Conservation (phyloP, 805 yeast genomes). For the Wickerhamomyces bovis region DNA sequence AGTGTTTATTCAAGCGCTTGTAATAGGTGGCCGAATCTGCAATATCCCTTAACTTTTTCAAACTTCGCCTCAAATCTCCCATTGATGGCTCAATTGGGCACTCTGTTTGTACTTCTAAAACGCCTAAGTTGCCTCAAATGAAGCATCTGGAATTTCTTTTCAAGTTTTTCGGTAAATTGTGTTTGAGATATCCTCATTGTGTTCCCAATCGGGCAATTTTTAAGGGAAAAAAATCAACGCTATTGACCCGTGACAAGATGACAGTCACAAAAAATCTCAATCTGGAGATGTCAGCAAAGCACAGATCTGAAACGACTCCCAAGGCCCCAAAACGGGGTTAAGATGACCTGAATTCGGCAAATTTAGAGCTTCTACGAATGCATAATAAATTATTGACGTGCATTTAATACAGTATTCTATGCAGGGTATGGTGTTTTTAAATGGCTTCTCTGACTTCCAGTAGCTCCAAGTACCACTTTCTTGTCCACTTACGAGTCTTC, state of each 20-base stretch:
- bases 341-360: neutral
- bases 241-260: neutral
- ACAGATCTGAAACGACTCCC: neutral
- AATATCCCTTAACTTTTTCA: neutral
- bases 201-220: conserved; percentile 3
- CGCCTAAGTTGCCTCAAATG: neutral
- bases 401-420: neutral
- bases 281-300: neutral
- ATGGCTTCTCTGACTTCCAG: conserved; percentile 47
- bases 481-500: conserved; percentile 51
- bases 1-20: no score
- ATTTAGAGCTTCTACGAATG: neutral
- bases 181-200: conserved; percentile 2
- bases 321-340: neutral
- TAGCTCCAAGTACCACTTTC: conserved; percentile 45
- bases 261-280: neutral
- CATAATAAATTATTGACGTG: neutral
- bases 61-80: neutral
- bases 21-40: neutral
- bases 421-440: conserved; percentile 1
- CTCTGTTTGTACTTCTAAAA: neutral
- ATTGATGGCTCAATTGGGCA: neutral
- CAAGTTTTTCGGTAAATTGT: neutral
- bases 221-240: neutral
- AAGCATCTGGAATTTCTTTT: neutral